A percentile compares a stretch with the other conserved stretches of the same genome.
Evolutionary conservation across 306 rosid genomes (phyloP).

Genomic region (Vicia faba): DNA sequence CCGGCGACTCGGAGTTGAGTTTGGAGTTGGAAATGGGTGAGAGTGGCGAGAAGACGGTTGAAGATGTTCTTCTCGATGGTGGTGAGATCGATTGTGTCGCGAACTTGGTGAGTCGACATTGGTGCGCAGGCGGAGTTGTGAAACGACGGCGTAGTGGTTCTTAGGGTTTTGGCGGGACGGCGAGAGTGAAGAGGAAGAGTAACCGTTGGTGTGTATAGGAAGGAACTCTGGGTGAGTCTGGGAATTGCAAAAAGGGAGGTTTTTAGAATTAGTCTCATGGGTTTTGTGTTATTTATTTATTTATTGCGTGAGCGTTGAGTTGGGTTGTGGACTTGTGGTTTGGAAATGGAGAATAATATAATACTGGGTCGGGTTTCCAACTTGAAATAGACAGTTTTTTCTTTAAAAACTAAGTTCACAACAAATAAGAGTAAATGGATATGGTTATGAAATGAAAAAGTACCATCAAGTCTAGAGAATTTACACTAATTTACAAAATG

Average conservation of each 20-base stretch:
- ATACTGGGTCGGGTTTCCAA: too few species aligned
- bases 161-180: conserved; percentile 47
- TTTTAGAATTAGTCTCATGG: conserved; percentile 48
- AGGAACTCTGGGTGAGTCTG: neutral
- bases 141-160: conserved; percentile 39
- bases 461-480: too few species aligned
- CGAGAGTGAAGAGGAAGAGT: conserved; percentile 4
- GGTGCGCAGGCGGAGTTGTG: conserved; percentile 13
- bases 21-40: conserved; percentile 58
- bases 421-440: too few species aligned
- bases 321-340: too few species aligned
- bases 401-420: too few species aligned
- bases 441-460: too few species aligned
- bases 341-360: too few species aligned
- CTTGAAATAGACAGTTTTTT: too few species aligned
- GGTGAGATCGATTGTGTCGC: conserved; percentile 66
- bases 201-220: neutral
- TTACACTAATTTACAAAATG: too few species aligned
- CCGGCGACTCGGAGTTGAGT: conserved; percentile 96
- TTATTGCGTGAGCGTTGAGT: too few species aligned
- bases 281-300: neutral
- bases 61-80: conserved; percentile 64
- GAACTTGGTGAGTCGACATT: conserved; percentile 33
- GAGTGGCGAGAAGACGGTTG: conserved; percentile 69
- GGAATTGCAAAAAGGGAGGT: conserved; percentile 30